Evolutionary conservation across 2,329 filamentous ascomycete genomes (phyloP).

Genomic region (Aspergillus flavus): DNA sequence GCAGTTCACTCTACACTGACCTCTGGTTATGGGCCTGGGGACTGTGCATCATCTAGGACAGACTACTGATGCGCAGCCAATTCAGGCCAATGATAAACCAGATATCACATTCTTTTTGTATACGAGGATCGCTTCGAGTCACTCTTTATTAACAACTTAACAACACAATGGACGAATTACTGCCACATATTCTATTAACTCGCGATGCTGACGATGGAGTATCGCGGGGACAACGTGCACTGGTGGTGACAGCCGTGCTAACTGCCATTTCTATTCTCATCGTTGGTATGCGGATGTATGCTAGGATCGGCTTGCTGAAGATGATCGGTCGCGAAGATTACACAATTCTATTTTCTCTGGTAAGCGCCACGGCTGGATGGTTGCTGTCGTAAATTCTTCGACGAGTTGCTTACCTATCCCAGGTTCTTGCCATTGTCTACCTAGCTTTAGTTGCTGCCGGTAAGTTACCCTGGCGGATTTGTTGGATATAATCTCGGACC

Average conservation of each 20-base stretch:
- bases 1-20: conserved; percentile 12
- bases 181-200: conserved; percentile 20
- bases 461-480: conserved; percentile 16
- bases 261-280: conserved; percentile 27
- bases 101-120: conserved; percentile 20
- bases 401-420: not conserved
- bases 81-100: not conserved
- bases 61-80: not conserved
- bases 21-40: conserved; percentile 9
- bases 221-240: conserved; percentile 28
- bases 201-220: conserved; percentile 22
- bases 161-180: conserved; percentile 18
- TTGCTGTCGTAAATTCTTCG: not conserved
- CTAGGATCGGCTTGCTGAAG: conserved; percentile 33
- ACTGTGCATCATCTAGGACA: not conserved
- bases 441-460: conserved; percentile 31
- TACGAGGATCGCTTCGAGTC: not conserved
- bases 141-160: not conserved
- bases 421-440: conserved; percentile 31
- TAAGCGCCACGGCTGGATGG: conserved; percentile 11
- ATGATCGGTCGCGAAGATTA: conserved; percentile 38
- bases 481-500: not conserved
- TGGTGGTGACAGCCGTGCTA: conserved; percentile 35
- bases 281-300: conserved; percentile 34
- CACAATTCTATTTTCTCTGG: conserved; percentile 31